These are phyloP conservation scores for Ophiostoma pallidulum DNA, from an alignment of 2,329 filamentous ascomycete genomes.

Conservation along the genomic window DNA sequence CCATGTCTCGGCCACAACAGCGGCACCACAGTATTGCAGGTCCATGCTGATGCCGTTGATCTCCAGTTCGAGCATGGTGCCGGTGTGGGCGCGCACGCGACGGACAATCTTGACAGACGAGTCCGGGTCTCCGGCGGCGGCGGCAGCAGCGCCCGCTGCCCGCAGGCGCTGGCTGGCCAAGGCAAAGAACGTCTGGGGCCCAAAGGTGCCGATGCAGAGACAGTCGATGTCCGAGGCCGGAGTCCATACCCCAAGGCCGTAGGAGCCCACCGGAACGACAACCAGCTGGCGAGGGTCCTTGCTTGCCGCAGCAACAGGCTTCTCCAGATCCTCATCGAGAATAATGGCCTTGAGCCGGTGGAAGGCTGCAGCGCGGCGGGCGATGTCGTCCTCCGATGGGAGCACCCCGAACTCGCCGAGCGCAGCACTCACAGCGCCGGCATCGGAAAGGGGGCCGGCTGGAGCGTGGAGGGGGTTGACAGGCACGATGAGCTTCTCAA, in stretches of 20 bases:
- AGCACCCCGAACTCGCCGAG: conserved; percentile 32
- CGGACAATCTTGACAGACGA: conserved; percentile 40
- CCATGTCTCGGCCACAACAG: conserved; percentile 44
- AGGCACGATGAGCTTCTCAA: conserved; percentile 22
- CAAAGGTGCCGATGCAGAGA: conserved; percentile 54
- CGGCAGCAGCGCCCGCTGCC: conserved; percentile 21
- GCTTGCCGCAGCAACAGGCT: background rate
- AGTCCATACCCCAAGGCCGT: conserved; percentile 54
- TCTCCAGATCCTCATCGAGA: background rate
- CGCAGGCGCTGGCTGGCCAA: conserved; percentile 45
- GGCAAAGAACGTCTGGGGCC: conserved; percentile 51
- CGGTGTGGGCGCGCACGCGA: conserved; percentile 47
- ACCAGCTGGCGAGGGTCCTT: conserved; percentile 30
- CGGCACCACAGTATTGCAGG: conserved; percentile 56
- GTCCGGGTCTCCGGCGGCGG: conserved; percentile 17
- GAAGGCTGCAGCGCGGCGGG: conserved; percentile 9
- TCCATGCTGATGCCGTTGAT: conserved; percentile 50
- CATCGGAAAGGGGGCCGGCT: conserved; percentile 21
- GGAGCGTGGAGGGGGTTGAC: conserved; percentile 26
- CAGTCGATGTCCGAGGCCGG: conserved; percentile 54
- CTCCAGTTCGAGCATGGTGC: conserved; percentile 55
- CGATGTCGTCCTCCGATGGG: conserved; percentile 36
- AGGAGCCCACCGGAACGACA: conserved; percentile 56
- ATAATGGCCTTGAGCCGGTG: conserved; percentile 13
- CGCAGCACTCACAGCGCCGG: conserved; percentile 28